Evolutionary conservation across 371 early-diverging fungal genomes (phyloP).

Genomic region (Mucor sp.): DNA sequence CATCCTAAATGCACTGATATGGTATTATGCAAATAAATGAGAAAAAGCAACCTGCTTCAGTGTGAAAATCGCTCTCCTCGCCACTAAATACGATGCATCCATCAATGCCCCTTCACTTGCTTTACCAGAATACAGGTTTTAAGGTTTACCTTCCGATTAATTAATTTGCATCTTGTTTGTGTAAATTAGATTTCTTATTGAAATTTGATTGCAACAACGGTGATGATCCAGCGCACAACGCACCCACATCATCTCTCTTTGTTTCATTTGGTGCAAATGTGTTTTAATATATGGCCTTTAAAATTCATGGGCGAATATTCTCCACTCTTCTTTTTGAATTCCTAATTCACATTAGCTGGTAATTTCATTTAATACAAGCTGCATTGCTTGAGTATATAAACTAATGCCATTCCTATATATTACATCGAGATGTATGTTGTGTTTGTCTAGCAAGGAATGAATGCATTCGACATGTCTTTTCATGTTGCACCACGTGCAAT

Average conservation of each 20-base stretch:
- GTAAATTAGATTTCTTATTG: not conserved
- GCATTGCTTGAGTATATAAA: too few relatives aligned
- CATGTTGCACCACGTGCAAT: slow-evolving; percentile 2
- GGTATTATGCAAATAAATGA: not conserved
- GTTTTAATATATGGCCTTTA: not conserved
- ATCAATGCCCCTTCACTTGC: not conserved
- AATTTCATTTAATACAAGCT: not conserved
- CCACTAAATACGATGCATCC: not conserved
- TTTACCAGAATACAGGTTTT: slow-evolving; percentile 2
- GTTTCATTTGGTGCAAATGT: not conserved
- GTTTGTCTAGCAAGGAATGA: not conserved
- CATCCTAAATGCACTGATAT: not conserved
- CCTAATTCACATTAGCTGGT: not conserved
- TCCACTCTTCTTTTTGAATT: not conserved
- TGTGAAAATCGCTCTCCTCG: not conserved
- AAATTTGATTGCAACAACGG: slow-evolving; percentile 2
- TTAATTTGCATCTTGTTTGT: slow-evolving; percentile 1
- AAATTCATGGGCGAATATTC: not conserved
- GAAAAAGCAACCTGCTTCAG: not conserved
- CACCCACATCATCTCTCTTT: not conserved
- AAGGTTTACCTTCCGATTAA: not conserved
- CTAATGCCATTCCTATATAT: too few relatives aligned
- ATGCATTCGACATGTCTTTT: not conserved
- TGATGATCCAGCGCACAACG: not conserved
- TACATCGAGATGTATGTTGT: not conserved